phyloP scores from a whole-genome alignment of 805 yeast species.

The Myxozyma lipomycoides region DNA sequence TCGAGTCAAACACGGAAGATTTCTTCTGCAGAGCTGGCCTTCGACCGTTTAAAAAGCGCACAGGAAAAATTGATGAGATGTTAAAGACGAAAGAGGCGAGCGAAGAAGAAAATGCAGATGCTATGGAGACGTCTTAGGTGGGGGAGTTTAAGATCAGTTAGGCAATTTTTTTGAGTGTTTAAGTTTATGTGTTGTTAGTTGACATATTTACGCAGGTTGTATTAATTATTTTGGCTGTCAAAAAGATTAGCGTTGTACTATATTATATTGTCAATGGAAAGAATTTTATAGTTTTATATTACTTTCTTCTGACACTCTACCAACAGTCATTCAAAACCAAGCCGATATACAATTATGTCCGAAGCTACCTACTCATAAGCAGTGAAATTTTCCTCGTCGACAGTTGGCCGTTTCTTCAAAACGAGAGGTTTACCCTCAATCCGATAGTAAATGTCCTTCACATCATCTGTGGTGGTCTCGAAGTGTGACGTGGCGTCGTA shows the following conservation, averaged over 20 bases:
- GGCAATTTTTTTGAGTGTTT: background rate
- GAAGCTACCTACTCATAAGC: conserved; percentile 13
- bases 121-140: background rate
- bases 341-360: background rate
- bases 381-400: conserved; percentile 49
- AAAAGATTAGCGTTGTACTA: background rate
- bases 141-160: background rate
- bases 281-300: background rate
- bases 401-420: conserved; percentile 67
- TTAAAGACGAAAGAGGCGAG: background rate
- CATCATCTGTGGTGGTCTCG: conserved; percentile 94
- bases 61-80: conserved; percentile 17
- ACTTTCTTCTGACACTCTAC: background rate
- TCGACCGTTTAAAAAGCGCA: conserved; percentile 15
- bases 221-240: background rate
- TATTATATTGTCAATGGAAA: background rate
- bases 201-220: background rate
- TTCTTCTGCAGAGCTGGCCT: conserved; percentile 54
- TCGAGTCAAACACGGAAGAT: conserved; percentile 76
- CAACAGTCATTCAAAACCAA: background rate
- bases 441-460: conserved; percentile 87
- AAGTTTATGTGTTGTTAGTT: background rate
- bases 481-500: conserved; percentile 95
- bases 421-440: conserved; percentile 90
- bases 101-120: background rate